Base-by-base conservation (phyloP, 164 flowering plant genomes). In the Stephania japonica region DNA sequence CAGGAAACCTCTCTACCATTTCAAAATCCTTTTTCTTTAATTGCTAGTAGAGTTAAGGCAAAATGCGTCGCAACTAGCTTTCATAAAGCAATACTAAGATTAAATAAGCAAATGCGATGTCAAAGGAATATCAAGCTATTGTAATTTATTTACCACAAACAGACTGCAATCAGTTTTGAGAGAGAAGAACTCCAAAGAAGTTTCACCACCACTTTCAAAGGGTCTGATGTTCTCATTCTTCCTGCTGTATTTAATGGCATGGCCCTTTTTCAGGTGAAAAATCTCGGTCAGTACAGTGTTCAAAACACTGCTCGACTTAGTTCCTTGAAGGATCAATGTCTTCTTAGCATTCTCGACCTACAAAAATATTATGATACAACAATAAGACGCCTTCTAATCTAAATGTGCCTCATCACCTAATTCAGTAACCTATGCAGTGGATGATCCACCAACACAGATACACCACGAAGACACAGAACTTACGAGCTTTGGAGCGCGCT, bases 91-190 rank as follows among this genome's bases (percentile, higher is more conserved):
- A 56, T 56, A 56, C 16, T 13, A 19, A 56, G 62, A 56, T 56
- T 56, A 2, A 19, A 56, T 16, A 56, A 18, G 69, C 69, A 66
- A n/a, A 18, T 5, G 32, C 10, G 14, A 66, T n/a, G 6, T 27
- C 21, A 66, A 27, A 66, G 42, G n/a, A 66, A 32, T 32, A 66
- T 14, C 11, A 26, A n/a, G 42, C 7, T 26, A 1, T 61, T 5
- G 43, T 65, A 24, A 23, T 23, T 16, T 63, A 69, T 87, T 81
- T 73, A 92, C 99, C 82, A 93, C 89, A 79, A 94, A 85, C 26
- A 94, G 75, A 79, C 98, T 87, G 86, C 99, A 94, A 77, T 94
- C 98, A 7, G 97, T 94, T 78, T 93, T 94, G 41, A 73, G 85
- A 38, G 99, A 92, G 73, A 87, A 94, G 82, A 90, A 92, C 87